Base-by-base conservation (phyloP, 2,329 filamentous ascomycete species). In the Helotiales sp. region DNA sequence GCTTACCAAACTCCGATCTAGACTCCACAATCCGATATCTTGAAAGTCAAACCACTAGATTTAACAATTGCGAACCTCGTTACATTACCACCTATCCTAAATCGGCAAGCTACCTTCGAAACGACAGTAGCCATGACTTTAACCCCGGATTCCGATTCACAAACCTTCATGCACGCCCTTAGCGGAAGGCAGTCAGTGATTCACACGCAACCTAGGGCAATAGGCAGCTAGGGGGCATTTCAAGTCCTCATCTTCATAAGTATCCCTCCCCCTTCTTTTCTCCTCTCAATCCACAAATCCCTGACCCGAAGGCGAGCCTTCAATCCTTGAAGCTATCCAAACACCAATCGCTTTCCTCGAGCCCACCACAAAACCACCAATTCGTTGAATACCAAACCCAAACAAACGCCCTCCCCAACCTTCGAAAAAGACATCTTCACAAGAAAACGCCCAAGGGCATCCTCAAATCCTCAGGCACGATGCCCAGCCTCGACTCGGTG, bases 401-500 rank as follows among this genome's bases (percentile, higher is more conserved):
- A n/a, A 52, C 3, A 17, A 2, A 28, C 49, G 49, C 49, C 49
- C 49, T 52, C 10, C 49, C 17, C 49, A 26, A 30, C 13, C 11
- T 7, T 52, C 7, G 13, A 52, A 30, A 52, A 30, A 3, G 30
- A 30, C n/a, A n/a, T 30, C 2, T 26, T 7, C 37, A 40, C 37
- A 40, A 15, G 7, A 6, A 30, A n/a, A 52, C 49, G 49, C 49
- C 49, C 49, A 30, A 52, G 49, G 49, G 49, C 49, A 52, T 52
- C 11, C 5, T 17, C 24, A 2, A 30, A n/a, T 52, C 26, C 49
- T 52, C 2, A 52, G 49, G 24, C 49, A 52, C 49, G 15, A 52
- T 52, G 49, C 49, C 45, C 30, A 54, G 52, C 59, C 59, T 68
- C 34, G 45, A 47, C 40, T 20, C n/a, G 3, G 30, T 24, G 24